Evolutionary conservation across 1,284 basidiomycete genomes (phyloP).

Genomic region (Porodaedalea pini): DNA sequence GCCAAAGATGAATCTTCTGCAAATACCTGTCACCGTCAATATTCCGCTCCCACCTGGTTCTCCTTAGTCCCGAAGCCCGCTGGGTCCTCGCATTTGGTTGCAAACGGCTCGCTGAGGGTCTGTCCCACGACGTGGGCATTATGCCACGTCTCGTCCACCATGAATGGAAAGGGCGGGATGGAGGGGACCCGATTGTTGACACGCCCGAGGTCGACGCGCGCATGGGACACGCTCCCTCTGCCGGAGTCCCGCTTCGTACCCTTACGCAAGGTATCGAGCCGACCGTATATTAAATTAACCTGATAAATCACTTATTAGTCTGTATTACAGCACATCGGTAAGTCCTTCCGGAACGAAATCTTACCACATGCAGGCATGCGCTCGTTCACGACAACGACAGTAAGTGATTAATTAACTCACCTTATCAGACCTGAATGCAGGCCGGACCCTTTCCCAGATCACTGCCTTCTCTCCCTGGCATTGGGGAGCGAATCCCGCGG

Average conservation of each 20-base stretch:
- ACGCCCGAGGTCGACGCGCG: background rate
- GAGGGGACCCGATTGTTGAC: background rate
- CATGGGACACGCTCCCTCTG: background rate
- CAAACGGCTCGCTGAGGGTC: background rate
- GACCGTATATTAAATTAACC: background rate
- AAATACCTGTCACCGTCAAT: no score
- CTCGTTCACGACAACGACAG: no score
- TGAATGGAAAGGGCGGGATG: background rate
- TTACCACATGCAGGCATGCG: no score
- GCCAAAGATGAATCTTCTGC: no score
- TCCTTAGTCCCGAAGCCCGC: conserved; percentile 3
- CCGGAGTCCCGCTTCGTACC: background rate
- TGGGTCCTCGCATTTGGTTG: no score
- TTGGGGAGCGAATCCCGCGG: background rate
- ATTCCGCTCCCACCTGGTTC: no score
- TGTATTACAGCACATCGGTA: no score
- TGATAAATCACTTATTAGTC: no score
- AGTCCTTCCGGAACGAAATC: no score
- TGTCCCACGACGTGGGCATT: background rate
- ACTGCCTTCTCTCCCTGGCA: background rate
- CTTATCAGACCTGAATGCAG: background rate
- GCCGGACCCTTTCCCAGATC: no score
- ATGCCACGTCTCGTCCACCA: background rate
- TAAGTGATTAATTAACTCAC: background rate
- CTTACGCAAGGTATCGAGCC: background rate